Conservation (phyloP, 2,329 filamentous ascomycete genomes). For the Elsinoe fawcettii region DNA sequence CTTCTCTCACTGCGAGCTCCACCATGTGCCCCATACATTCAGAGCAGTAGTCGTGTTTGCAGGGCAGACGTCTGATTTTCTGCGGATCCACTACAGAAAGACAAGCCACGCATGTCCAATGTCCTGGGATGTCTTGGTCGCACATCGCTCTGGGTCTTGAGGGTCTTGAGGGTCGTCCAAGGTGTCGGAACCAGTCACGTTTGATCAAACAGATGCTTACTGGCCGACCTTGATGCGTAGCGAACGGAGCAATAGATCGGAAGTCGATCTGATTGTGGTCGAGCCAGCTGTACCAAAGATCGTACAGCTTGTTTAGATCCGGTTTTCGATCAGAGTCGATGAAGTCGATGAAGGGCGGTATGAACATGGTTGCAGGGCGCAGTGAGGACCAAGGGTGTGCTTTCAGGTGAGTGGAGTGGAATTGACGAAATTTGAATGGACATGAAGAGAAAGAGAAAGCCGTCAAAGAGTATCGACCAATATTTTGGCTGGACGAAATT, state of each 20-base stretch:
- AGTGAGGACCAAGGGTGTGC: too few species aligned
- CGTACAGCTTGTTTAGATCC: background rate
- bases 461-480: too few species aligned
- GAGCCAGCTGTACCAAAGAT: background rate
- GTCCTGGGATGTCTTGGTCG: too few species aligned
- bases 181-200: background rate
- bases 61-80: background rate
- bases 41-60: conserved; percentile 37
- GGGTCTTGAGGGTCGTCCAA: background rate
- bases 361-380: too few species aligned
- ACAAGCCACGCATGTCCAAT: background rate
- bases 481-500: too few species aligned
- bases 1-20: conserved; percentile 35
- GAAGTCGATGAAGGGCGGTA: background rate
- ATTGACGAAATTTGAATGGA: too few species aligned
- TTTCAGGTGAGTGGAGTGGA: too few species aligned
- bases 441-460: too few species aligned
- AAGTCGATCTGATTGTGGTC: background rate
- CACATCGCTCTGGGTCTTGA: too few species aligned
- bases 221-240: background rate
- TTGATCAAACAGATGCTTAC: background rate
- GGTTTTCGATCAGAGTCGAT: background rate
- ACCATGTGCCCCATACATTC: conserved; percentile 42
- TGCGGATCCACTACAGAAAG: background rate
- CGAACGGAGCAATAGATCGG: background rate